Conservation (phyloP, 2,329 filamentous ascomycete genomes). For the Calonectria pseudoturangicola region DNA sequence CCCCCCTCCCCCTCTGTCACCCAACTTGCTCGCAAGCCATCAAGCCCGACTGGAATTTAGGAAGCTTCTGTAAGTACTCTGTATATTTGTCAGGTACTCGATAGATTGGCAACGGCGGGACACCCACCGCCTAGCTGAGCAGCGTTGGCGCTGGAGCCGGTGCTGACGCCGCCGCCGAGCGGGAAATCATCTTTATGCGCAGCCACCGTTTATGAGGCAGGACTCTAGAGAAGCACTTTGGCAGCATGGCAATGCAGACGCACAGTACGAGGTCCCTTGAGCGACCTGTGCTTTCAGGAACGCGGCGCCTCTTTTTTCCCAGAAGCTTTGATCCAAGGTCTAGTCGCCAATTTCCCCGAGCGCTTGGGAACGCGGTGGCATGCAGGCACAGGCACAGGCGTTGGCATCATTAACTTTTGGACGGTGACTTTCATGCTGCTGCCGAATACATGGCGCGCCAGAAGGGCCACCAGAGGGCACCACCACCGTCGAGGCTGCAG, state of each 20-base stretch:
- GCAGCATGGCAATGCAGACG: slow-evolving; percentile 23
- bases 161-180: slow-evolving; percentile 43
- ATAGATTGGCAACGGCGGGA: slow-evolving; percentile 18
- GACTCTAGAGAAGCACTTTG: slow-evolving; percentile 1
- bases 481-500: slow-evolving; percentile 2
- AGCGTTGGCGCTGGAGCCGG: slow-evolving; percentile 40
- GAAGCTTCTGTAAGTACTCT: not conserved
- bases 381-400: slow-evolving; percentile 26
- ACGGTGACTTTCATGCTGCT: slow-evolving; percentile 30
- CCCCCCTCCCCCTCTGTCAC: not conserved
- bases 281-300: slow-evolving; percentile 37
- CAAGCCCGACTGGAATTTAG: slow-evolving; percentile 17
- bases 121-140: slow-evolving; percentile 32
- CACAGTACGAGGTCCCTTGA: slow-evolving; percentile 24
- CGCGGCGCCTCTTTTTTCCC: slow-evolving; percentile 31
- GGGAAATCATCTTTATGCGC: slow-evolving; percentile 47
- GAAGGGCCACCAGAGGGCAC: not conserved
- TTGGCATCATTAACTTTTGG: slow-evolving; percentile 21
- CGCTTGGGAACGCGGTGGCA: slow-evolving; percentile 20
- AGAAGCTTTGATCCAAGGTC: slow-evolving; percentile 27
- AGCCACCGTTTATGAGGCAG: slow-evolving; percentile 22
- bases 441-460: slow-evolving; percentile 20
- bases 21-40: slow-evolving; percentile 13
- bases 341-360: slow-evolving; percentile 20
- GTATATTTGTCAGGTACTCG: not conserved